phyloP scores from a whole-genome alignment of 495 filamentous ascomycete genomes.

The Hypoxylon fragiforme region DNA sequence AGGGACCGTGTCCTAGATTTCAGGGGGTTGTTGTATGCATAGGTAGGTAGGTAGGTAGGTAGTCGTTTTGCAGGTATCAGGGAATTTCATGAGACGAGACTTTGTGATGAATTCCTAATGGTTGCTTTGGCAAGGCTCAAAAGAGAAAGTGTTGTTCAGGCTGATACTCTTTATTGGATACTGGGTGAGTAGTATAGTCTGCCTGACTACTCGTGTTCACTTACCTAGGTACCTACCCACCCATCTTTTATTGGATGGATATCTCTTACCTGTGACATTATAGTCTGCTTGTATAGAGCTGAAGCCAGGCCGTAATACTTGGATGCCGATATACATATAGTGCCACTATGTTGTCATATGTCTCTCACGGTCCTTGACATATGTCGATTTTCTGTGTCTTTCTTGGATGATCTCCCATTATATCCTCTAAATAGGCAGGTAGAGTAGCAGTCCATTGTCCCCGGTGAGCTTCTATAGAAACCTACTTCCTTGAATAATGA shows the following conservation, averaged over 20 bases:
- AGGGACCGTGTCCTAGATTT: background rate
- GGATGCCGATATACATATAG: no score
- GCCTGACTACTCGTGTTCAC: background rate
- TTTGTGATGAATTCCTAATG: no score
- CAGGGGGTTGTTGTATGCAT: background rate
- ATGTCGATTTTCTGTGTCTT: no score
- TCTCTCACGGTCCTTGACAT: background rate
- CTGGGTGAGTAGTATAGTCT: constrained; percentile 1
- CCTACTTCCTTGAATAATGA: constrained; percentile 8
- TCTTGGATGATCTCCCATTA: no score
- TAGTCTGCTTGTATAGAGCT: no score
- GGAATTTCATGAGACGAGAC: no score
- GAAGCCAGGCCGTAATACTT: no score
- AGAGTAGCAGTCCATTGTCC: constrained; percentile 1
- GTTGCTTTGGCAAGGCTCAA: constrained; percentile 1
- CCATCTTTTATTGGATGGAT: no score
- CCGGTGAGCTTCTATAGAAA: constrained; percentile 15
- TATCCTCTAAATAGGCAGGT: constrained; percentile 35
- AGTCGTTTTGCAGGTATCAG: no score
- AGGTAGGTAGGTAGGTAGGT: no score
- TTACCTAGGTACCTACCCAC: no score
- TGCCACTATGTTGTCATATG: constrained; percentile 23
- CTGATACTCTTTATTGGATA: background rate
- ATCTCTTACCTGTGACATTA: no score
- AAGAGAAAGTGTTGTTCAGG: background rate